These are phyloP conservation scores for Hemisphaericaspora xylanilytica DNA, from an alignment of 1,139 yeast species.

Conservation along the genomic window DNA sequence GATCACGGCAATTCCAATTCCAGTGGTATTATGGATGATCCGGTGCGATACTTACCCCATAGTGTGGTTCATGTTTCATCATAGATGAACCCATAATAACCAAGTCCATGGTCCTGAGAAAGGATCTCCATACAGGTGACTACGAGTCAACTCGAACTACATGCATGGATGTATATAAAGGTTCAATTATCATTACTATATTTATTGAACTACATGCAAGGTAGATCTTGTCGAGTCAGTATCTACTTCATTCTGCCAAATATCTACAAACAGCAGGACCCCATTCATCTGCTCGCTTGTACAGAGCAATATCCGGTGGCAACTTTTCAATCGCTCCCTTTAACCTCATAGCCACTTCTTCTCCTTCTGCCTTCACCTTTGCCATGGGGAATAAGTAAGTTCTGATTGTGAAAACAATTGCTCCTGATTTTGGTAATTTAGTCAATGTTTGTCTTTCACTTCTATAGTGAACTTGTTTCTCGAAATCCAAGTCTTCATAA, in stretches of 20 bases:
- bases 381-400: conserved; percentile 66
- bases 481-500: conserved; percentile 50
- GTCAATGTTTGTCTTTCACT: conserved; percentile 64
- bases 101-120: too few relatives aligned
- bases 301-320: conserved; percentile 36
- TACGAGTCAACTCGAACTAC: too few relatives aligned
- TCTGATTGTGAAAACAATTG: conserved; percentile 57
- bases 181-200: too few relatives aligned
- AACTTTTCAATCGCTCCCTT: conserved; percentile 41
- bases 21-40: too few relatives aligned
- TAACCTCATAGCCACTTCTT: conserved; percentile 39
- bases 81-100: too few relatives aligned
- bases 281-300: conserved; percentile 42
- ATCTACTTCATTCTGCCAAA: conserved; percentile 13
- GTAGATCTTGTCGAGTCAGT: too few relatives aligned
- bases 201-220: too few relatives aligned
- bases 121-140: too few relatives aligned
- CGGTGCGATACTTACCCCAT: too few relatives aligned
- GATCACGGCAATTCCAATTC: too few relatives aligned
- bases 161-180: too few relatives aligned
- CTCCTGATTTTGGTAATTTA: conserved; percentile 53
- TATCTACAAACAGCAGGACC: conserved; percentile 37
- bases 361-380: conserved; percentile 51
- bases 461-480: conserved; percentile 52
- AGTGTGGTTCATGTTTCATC: too few relatives aligned